These are phyloP conservation scores for Alternaria arbusti DNA, from an alignment of 2,329 filamentous ascomycete species.

Conservation along the genomic window DNA sequence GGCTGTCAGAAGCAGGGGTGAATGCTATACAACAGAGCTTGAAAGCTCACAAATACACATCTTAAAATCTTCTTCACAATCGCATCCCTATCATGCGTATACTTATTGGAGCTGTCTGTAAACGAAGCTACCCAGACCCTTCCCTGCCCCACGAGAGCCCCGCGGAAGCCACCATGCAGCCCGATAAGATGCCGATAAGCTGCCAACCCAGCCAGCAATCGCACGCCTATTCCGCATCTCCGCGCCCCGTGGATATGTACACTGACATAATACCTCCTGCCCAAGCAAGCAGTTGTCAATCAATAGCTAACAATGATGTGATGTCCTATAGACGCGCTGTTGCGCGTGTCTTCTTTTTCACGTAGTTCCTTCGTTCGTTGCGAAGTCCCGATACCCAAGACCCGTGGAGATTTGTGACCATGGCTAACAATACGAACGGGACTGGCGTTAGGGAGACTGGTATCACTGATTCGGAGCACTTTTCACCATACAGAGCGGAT, in stretches of 20 bases:
- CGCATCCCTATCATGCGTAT: not conserved
- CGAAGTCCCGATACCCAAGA: too few species aligned
- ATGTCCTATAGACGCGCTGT: not conserved
- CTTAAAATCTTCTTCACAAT: not conserved
- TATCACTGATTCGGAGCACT: conserved; percentile 53
- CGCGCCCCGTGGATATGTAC: conserved; percentile 46
- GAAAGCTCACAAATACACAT: not conserved
- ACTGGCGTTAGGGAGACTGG: not conserved
- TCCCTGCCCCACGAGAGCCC: conserved; percentile 3
- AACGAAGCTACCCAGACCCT: not conserved
- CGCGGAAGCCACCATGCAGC: conserved; percentile 7
- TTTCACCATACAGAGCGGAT: conserved; percentile 64
- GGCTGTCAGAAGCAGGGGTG: not conserved
- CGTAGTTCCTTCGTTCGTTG: not conserved
- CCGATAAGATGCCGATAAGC: conserved; percentile 11
- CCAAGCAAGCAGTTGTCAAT: conserved; percentile 1
- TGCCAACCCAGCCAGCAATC: not conserved
- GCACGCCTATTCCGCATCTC: conserved; percentile 35
- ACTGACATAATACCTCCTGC: conserved; percentile 21
- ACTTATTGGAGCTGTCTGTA: not conserved
- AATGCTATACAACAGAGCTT: not conserved
- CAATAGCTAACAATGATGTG: conserved; percentile 50
- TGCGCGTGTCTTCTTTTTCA: conserved; percentile 17
- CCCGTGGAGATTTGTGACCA: not conserved
- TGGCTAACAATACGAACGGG: conserved; percentile 10